Percentiles rank a stretch among this genome's conserved stretches.
Evolutionary conservation across 352 stramenopile species (phyloP).

Genomic region (Peronosclerospora sorghi): DNA sequence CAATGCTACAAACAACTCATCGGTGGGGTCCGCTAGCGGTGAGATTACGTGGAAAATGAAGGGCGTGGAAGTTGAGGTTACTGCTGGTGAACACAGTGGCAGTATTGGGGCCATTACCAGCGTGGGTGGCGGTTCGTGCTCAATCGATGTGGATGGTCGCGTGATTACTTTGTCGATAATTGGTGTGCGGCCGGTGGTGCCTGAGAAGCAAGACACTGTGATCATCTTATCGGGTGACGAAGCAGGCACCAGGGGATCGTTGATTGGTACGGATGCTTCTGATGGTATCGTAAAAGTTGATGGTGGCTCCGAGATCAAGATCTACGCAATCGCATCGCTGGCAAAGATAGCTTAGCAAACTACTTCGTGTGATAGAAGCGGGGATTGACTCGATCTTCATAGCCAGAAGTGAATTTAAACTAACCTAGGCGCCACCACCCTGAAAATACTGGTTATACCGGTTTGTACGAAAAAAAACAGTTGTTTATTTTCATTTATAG

Average conservation of each 20-base stretch:
- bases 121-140: slow-evolving; percentile 58
- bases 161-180: slow-evolving; percentile 53
- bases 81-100: slow-evolving; percentile 48
- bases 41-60: slow-evolving; percentile 86
- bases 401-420: too few relatives aligned
- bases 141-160: slow-evolving; percentile 71
- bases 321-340: slow-evolving; percentile 72
- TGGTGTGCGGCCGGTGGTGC: slow-evolving; percentile 62
- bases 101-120: slow-evolving; percentile 69
- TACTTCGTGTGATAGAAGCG: slow-evolving; percentile 18
- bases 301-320: slow-evolving; percentile 83
- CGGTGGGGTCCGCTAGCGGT: slow-evolving; percentile 26
- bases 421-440: too few relatives aligned
- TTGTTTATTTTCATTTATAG: too few relatives aligned
- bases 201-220: slow-evolving; percentile 81
- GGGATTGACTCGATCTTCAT: too few relatives aligned
- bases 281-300: slow-evolving; percentile 87
- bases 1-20: slow-evolving; percentile 32
- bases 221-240: slow-evolving; percentile 82
- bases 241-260: slow-evolving; percentile 67
- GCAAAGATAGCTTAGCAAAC: slow-evolving; percentile 78
- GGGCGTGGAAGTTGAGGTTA: slow-evolving; percentile 74
- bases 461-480: too few relatives aligned
- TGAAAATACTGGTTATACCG: too few relatives aligned
- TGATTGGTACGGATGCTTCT: slow-evolving; percentile 79